Conservation (phyloP, 2,329 filamentous ascomycete genomes). For the Cladophialophora carrionii region DNA sequence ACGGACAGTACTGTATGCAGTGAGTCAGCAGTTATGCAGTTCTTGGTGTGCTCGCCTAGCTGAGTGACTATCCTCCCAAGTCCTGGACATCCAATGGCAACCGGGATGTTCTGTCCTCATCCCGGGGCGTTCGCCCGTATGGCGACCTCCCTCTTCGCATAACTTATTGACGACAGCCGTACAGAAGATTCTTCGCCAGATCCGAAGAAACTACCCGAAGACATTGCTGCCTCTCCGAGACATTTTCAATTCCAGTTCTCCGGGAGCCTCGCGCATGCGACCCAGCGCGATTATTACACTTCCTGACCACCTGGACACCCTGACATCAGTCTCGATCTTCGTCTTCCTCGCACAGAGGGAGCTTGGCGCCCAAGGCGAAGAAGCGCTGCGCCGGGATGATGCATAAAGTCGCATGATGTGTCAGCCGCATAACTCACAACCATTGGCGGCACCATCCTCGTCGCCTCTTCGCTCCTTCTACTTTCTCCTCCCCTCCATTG, state of each 20-base stretch:
- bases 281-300: not conserved
- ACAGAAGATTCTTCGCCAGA: not conserved
- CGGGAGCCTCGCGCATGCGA: not conserved
- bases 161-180: not conserved
- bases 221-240: not conserved
- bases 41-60: not conserved
- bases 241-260: not conserved
- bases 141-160: not conserved
- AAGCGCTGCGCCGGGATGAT: not conserved
- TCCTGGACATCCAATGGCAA: not conserved
- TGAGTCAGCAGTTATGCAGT: constrained; percentile 8
- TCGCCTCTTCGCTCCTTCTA: not conserved
- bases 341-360: not conserved
- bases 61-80: not conserved
- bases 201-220: no score
- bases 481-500: not conserved
- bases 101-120: not conserved
- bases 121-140: not conserved
- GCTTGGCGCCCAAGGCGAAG: constrained; percentile 4
- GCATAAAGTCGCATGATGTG: constrained; percentile 22
- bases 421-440: constrained; percentile 8
- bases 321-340: not conserved
- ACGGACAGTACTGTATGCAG: no score
- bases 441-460: constrained; percentile 3
- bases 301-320: not conserved